Conservation (phyloP, 331 rosid species). For the Prunus yedoensis region DNA sequence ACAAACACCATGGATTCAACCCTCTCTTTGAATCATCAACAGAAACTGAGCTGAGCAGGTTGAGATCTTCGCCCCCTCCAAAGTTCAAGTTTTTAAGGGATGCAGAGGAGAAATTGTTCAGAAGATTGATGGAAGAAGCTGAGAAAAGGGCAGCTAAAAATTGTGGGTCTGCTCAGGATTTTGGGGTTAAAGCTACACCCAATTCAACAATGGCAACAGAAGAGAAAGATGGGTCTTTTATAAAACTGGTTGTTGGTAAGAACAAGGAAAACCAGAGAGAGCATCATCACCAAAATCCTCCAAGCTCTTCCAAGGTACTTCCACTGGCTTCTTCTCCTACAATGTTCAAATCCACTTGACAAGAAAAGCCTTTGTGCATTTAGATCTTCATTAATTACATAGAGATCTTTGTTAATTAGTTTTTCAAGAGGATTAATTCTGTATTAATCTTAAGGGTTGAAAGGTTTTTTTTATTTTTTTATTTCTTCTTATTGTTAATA, state of each 20-base stretch:
- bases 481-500: background rate
- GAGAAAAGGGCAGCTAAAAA: slow-evolving; percentile 38
- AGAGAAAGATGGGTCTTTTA: slow-evolving; percentile 42
- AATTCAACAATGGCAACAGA: slow-evolving; percentile 23
- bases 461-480: background rate
- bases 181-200: slow-evolving; percentile 20
- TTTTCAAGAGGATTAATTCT: slow-evolving; percentile 32
- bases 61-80: slow-evolving; percentile 85
- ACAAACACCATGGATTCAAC: slow-evolving; percentile 63
- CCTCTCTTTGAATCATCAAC: slow-evolving; percentile 73
- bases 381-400: slow-evolving; percentile 27
- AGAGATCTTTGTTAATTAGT: slow-evolving; percentile 28
- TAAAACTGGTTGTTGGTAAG: slow-evolving; percentile 31
- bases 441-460: slow-evolving; percentile 27
- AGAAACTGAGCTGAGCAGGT: slow-evolving; percentile 48
- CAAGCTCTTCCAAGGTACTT: slow-evolving; percentile 78
- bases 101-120: slow-evolving; percentile 76
- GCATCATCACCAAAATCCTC: slow-evolving; percentile 34
- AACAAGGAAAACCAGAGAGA: slow-evolving; percentile 40
- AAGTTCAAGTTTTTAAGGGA: slow-evolving; percentile 80
- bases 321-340: slow-evolving; percentile 81
- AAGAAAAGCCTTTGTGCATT: slow-evolving; percentile 36
- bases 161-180: slow-evolving; percentile 26
- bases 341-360: slow-evolving; percentile 34
- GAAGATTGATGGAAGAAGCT: slow-evolving; percentile 61